Base-by-base conservation (phyloP, 1,284 basidiomycete species). In the Marasmius tenuissimus region DNA sequence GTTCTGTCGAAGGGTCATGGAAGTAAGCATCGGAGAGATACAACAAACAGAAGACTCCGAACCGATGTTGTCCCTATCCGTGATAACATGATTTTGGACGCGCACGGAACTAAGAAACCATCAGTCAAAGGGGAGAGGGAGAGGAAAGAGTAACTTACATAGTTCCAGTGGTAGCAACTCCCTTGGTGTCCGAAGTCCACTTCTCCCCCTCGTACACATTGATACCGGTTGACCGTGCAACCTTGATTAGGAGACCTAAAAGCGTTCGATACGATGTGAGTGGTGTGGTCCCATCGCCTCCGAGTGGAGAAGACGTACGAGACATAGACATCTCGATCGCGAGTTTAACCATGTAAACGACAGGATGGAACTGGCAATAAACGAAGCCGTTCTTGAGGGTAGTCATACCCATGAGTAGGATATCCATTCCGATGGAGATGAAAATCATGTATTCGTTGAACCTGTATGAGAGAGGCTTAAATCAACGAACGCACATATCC, bases 291-390 rank as follows among this genome's bases (percentile, higher is more conserved):
- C 49, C 39, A 18, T 34, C 39, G 12, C 10, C 14, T 9, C 10
- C 34, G 20, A 59, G 53, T 35, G 20, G 27, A 39, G 20, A 38
- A 50, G 6, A 37, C 49, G 14, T 39, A 59, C 49, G 48, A 57
- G 42, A 57, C 53, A 61, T 56, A 37, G 53, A 45, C 18, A 61
- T 57, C 39, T 61, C 59, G 27, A 61, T 57, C 7, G 52, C 8
- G 40, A 56, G 59, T 33, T 61, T 61, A 22, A 48, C 59, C 4
- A 61, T 61, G 45, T 61, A 61, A 4, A 38, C 37, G 54, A 57
- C 49, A 1, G 59, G 53, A 34, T 55, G 52, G 39, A 55, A 60
- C 37, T 27, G 48, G 27, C 16, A 59, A 34, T 53, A 53, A 34
- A 59, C 58, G 27, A 60, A 61, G 8, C 8, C 22, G 33, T 49